Conservation (phyloP, 2,329 filamentous ascomycete species). For the Claviceps cyperi region DNA sequence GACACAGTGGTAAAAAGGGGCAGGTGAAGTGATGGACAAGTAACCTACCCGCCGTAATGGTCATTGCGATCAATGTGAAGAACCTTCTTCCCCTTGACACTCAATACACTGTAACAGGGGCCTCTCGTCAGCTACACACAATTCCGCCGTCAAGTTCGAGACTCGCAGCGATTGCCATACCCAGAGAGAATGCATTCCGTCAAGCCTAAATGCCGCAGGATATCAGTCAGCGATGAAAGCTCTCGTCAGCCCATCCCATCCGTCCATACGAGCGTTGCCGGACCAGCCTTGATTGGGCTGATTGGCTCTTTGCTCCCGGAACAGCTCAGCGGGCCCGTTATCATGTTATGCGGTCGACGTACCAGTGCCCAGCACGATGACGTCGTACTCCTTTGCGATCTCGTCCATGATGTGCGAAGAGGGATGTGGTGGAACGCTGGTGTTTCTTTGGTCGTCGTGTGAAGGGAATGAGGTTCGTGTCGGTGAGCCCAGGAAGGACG, state of each 20-base stretch:
- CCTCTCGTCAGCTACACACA: conserved; percentile 18
- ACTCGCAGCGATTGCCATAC: conserved; percentile 37
- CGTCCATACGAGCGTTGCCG: not conserved
- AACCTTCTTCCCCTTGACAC: conserved; percentile 98
- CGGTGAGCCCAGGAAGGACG: not conserved
- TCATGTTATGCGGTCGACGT: conserved; percentile 21
- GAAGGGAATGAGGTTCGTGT: not conserved
- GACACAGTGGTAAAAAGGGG: not conserved
- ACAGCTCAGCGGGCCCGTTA: not conserved
- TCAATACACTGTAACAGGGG: conserved; percentile 50
- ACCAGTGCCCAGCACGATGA: conserved; percentile 97
- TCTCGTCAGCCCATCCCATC: not conserved
- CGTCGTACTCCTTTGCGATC: conserved; percentile 96
- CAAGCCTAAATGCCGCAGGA: conserved; percentile 46
- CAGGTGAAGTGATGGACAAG: not conserved
- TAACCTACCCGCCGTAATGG: conserved; percentile 83
- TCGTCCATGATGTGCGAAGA: conserved; percentile 62
- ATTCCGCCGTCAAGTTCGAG: not conserved
- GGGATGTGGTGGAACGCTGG: not conserved
- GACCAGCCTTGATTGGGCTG: not conserved
- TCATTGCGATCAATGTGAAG: conserved; percentile 97
- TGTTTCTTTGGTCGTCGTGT: not conserved
- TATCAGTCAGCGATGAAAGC: conserved; percentile 8
- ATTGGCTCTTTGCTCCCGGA: not conserved
- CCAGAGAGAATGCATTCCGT: conserved; percentile 98